Conservation (phyloP, 192 early-diverging fungal genomes). For the Coemansia sp. region DNA sequence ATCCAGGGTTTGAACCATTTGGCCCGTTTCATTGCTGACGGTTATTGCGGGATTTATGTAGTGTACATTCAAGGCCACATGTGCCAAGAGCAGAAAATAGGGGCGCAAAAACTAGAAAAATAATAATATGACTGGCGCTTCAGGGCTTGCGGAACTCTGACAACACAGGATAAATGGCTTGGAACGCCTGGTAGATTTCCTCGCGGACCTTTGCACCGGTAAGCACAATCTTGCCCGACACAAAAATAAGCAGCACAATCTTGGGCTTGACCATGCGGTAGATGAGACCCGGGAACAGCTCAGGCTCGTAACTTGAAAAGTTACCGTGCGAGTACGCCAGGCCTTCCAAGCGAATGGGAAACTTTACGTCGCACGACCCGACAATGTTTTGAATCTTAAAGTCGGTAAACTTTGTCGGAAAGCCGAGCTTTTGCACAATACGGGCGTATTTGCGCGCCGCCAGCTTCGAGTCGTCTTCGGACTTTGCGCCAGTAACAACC, state of each 20-base stretch:
- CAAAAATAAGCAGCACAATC: constrained; percentile 97
- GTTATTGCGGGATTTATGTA: neutral
- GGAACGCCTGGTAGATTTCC: constrained; percentile 98
- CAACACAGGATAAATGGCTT: constrained; percentile 96
- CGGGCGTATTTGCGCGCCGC: constrained; percentile 98
- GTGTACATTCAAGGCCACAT: neutral
- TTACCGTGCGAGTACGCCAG: constrained; percentile 90
- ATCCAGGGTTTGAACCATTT: neutral
- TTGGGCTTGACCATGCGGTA: constrained; percentile 99
- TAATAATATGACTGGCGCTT: neutral
- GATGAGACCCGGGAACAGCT: constrained; percentile 98
- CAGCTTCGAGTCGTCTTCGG: constrained; percentile 95
- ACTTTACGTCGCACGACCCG: constrained; percentile 98
- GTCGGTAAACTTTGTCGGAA: constrained; percentile 95
- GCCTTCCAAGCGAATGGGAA: constrained; percentile 97
- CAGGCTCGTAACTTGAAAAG: constrained; percentile 92
- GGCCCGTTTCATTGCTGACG: neutral
- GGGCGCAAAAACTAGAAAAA: neutral
- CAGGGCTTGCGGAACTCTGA: constrained; percentile 76
- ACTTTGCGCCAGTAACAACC: constrained; percentile 98
- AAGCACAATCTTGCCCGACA: constrained; percentile 98
- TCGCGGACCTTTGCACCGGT: constrained; percentile 99
- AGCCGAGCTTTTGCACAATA: constrained; percentile 98
- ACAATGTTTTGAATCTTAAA: constrained; percentile 99
- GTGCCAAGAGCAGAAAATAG: constrained; percentile 1